Evolutionary conservation across 2,329 filamentous ascomycete genomes (phyloP).

Genomic region (Nemania sp.): DNA sequence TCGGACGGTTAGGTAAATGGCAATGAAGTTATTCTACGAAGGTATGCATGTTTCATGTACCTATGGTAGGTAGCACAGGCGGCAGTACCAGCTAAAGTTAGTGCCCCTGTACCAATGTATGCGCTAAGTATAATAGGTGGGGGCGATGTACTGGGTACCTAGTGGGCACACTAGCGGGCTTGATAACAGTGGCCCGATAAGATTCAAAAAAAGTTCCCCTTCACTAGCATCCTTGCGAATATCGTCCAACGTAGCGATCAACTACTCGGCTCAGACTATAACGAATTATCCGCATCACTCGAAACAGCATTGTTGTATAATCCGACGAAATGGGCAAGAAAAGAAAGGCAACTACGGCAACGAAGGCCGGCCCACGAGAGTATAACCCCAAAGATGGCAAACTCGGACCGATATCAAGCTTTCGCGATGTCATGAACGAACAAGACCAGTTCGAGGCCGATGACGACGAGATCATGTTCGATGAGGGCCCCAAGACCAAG

Average conservation of each 20-base stretch:
- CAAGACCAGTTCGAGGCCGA: conserved; percentile 92
- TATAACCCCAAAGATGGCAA: conserved; percentile 62
- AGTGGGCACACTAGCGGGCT: background rate
- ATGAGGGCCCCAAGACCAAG: conserved; percentile 79
- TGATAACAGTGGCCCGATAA: conserved; percentile 24
- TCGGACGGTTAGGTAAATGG: too few species aligned
- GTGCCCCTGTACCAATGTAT: too few species aligned
- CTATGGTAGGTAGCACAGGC: too few species aligned
- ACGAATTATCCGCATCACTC: background rate
- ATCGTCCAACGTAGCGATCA: background rate
- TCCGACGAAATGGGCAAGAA: conserved; percentile 59
- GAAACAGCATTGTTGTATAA: conserved; percentile 9
- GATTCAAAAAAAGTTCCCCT: conserved; percentile 27
- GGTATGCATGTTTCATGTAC: too few species aligned
- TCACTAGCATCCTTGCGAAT: too few species aligned
- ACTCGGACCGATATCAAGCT: conserved; percentile 64
- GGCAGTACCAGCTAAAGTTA: too few species aligned
- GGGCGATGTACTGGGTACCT: background rate
- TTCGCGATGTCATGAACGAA: conserved; percentile 86
- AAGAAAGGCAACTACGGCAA: conserved; percentile 64
- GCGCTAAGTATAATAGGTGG: background rate
- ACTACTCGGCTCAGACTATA: background rate
- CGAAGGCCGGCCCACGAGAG: conserved; percentile 55
- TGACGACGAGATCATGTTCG: conserved; percentile 82
- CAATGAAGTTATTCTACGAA: too few species aligned